Conservation (phyloP, 2,329 filamentous ascomycete genomes). For the Nigrospora sphaerica region DNA sequence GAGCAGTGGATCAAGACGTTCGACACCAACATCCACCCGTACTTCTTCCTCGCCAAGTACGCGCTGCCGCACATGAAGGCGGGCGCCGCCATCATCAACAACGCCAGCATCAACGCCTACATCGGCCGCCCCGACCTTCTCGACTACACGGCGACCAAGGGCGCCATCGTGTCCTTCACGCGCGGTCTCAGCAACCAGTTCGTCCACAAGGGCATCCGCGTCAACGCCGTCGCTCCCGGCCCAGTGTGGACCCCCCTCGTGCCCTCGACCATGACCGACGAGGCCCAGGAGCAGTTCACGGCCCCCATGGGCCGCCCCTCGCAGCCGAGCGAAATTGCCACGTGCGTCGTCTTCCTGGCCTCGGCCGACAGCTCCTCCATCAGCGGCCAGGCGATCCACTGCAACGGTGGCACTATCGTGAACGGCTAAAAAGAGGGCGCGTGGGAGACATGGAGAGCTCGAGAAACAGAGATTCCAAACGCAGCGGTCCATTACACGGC, state of each 20-base stretch:
- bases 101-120: conserved; percentile 77
- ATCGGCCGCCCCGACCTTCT: conserved; percentile 72
- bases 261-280: conserved; percentile 62
- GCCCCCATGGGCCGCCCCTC: conserved; percentile 70
- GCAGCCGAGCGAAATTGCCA: conserved; percentile 76
- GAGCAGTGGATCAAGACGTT: conserved; percentile 78
- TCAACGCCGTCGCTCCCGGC: conserved; percentile 60
- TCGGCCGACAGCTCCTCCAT: conserved; percentile 67
- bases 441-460: too few relatives aligned
- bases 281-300: conserved; percentile 65
- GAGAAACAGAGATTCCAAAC: too few relatives aligned
- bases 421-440: conserved; percentile 29
- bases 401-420: conserved; percentile 42
- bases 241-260: conserved; percentile 76
- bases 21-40: conserved; percentile 75
- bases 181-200: conserved; percentile 71
- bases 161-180: conserved; percentile 73
- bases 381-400: conserved; percentile 59
- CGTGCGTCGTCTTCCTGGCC: conserved; percentile 75
- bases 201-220: conserved; percentile 57
- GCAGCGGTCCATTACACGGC: too few relatives aligned
- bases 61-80: conserved; percentile 64
- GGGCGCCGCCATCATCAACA: conserved; percentile 79
- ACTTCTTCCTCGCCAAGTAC: conserved; percentile 77
- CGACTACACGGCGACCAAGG: conserved; percentile 76